Evolutionary conservation across 2,329 filamentous ascomycete genomes (phyloP).

Genomic region (Emergomyces pasteurianus): DNA sequence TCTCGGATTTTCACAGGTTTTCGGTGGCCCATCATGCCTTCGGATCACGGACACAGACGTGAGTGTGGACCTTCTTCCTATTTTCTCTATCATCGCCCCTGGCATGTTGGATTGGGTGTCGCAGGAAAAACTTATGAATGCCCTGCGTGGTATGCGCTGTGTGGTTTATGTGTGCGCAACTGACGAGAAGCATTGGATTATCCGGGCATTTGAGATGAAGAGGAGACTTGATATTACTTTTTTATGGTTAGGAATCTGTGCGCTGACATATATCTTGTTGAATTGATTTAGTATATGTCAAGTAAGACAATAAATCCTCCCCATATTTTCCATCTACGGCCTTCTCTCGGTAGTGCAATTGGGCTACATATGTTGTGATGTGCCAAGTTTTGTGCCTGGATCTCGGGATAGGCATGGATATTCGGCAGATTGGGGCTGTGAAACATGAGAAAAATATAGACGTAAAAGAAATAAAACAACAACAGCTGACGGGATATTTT

Average conservation of each 20-base stretch:
- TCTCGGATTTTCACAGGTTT: background rate
- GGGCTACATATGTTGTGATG: background rate
- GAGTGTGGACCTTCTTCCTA: constrained; percentile 35
- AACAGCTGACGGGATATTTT: constrained; percentile 14
- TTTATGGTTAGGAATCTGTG: constrained; percentile 4
- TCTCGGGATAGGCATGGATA: background rate
- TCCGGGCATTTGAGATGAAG: too few species aligned
- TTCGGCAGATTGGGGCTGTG: background rate
- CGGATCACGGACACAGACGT: constrained; percentile 80
- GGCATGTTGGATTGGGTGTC: background rate
- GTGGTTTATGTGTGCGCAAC: background rate
- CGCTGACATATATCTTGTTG: constrained; percentile 21
- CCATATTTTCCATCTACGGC: constrained; percentile 2
- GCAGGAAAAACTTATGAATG: background rate
- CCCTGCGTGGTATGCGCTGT: background rate
- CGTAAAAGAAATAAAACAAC: background rate
- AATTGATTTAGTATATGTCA: constrained; percentile 61
- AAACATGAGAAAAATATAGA: background rate
- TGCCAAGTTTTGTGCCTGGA: background rate
- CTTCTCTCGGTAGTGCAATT: background rate
- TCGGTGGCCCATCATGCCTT: constrained; percentile 58
- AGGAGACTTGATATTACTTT: constrained; percentile 1
- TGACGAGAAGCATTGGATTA: background rate
- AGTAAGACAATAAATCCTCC: constrained; percentile 51
- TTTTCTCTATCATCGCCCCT: background rate